Base-by-base conservation (phyloP, 1,284 basidiomycete species). In the Mrakiaceae sp. region DNA sequence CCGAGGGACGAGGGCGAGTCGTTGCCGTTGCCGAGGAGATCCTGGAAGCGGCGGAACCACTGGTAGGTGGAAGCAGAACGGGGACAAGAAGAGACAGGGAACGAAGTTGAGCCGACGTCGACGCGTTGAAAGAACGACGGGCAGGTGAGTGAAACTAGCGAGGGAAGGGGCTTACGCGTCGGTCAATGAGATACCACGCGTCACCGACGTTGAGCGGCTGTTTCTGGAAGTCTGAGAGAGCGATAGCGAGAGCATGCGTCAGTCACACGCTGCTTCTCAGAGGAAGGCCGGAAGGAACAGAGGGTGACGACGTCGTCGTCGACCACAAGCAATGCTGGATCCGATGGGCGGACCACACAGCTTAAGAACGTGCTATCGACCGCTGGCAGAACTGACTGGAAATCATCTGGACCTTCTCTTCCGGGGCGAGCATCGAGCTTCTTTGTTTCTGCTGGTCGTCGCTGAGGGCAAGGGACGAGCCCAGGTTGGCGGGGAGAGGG, bases 161-260 rank as follows among this genome's bases (percentile, higher is more conserved):
- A 43, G 16, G 43, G 5, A 40, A 8, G 1, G 47, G 5, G 40
- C 58, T 3, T 10, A 66, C 65, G 39, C 52, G 52, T 54, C 65
- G 62, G 39, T 66, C 65, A n/a, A 66, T 39, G 12, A 66, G 58
- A 39, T n/a, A 66, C 65, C 65, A 66, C 2, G 44, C 39, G 46
- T 63, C 65, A 10, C 58, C 58, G 3, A 27, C 49, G 57, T 63
- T 66, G 16, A 66, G 62, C 7, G 65, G 65, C 50, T 66, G 62
- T 16, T 66, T 66, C 51, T 53, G 54, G 49, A 66, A 59, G 47
- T 66, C 65, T 66, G 47, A 49, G 48, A 49, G 48, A 49, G 14
- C 8, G 48, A 49, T 8, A 49, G 48, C 14, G 48, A 49, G 48
- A 27, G 27, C 27, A 27, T 27, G 27, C 27, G 27, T 27, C 27